Percentiles rank a stretch among this genome's conserved stretches.
phyloP scores from a whole-genome alignment of 2,329 filamentous ascomycete genomes.

The Ophiostoma australiae region DNA sequence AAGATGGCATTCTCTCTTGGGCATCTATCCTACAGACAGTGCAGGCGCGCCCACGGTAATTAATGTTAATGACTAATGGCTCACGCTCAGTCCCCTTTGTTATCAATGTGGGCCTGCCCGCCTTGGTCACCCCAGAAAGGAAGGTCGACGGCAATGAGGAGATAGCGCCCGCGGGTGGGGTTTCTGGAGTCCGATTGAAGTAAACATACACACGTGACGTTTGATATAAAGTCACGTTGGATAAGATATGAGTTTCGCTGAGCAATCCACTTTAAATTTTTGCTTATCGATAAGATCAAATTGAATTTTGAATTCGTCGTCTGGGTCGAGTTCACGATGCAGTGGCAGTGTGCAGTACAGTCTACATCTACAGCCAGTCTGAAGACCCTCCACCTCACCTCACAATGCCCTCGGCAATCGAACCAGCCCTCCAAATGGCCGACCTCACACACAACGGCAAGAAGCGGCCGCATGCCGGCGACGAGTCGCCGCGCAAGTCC shows the following conservation, averaged over 20 bases:
- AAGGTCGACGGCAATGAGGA: constrained; percentile 18
- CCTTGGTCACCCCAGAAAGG: constrained; percentile 23
- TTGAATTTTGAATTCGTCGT: background rate
- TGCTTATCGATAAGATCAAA: constrained; percentile 5
- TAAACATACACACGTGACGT: background rate
- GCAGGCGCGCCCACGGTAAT: background rate
- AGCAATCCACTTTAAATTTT: constrained; percentile 4
- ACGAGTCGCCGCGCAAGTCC: constrained; percentile 20
- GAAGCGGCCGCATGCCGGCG: constrained; percentile 20
- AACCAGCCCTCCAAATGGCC: background rate
- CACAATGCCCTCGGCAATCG: constrained; percentile 3
- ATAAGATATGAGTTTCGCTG: background rate
- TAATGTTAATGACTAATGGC: background rate
- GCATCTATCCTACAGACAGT: background rate
- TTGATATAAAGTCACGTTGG: background rate
- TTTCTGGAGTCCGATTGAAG: background rate
- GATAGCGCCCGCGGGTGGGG: constrained; percentile 2
- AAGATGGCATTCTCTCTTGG: background rate
- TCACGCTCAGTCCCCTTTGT: background rate
- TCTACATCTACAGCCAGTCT: background rate
- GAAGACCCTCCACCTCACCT: background rate
- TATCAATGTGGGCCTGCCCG: background rate
- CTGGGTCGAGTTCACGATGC: background rate
- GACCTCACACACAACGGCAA: constrained; percentile 9
- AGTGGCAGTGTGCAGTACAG: background rate